Evolutionary conservation across 257 asterid genomes (phyloP), one percentile per base, ranked within the genome.

Genomic region (Nicotiana benthamiana): DNA sequence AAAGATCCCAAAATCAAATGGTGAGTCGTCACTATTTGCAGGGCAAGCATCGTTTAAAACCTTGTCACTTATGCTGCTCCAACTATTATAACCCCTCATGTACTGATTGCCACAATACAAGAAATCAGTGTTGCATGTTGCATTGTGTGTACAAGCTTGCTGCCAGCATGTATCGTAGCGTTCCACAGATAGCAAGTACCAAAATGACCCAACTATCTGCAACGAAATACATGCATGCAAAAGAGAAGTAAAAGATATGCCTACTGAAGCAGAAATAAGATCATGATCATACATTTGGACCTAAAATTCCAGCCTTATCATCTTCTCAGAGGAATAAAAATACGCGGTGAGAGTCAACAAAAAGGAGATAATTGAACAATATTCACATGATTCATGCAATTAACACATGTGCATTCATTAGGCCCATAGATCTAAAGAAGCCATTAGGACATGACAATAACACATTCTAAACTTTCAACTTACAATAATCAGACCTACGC

Each of bases 181-280:
- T 84, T 94, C 98, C 83, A 93, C 97, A 22, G 99, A 91, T 80
- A 96, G 86, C 85, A 96, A 84, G 90, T 96, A 96, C 99, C 99
- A 96, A 74, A 96, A 88, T n/a, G 99, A 97, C 83, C 99, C 99
- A 85, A 93, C 97, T 81, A 94, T 91, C 99, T 96, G 99, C 84
- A 84, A 80, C 79, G 48, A 56, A 80, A 72, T 81, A 67, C 18
- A 32, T 32, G 7, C 36, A 53, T 75, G 34, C 6, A 60, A 12
- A 26, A 68, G 40, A 54, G 32, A 57, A 54, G 32, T 79, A 16
- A 34, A 79, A 51, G 40, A 68, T 64, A 26, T 53, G 60, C 10
- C 32, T 10, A 28, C 0, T 54, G 32, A 22, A 74, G 77, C 61
- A 48, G 78, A 74, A 48, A 48, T 36, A 3, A 48, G 59, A 70